phyloP scores from a whole-genome alignment of 768 basidiomycete genomes.

The Suillus alpinus region DNA sequence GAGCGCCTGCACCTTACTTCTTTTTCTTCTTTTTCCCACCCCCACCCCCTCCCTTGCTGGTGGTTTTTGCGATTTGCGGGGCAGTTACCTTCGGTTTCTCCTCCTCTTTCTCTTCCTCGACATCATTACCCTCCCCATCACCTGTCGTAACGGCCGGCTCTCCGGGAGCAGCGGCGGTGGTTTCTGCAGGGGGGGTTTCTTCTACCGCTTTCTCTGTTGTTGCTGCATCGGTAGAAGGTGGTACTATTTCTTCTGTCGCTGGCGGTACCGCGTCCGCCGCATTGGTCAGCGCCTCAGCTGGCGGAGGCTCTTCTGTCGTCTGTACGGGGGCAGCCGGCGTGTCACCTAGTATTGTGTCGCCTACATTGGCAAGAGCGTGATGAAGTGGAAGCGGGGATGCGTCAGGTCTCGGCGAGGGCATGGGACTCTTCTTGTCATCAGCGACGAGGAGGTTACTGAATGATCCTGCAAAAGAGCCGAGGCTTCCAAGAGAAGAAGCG shows the following conservation, averaged over 20 bases:
- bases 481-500: background rate
- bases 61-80: constrained; percentile 6
- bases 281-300: background rate
- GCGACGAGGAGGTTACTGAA: constrained; percentile 8
- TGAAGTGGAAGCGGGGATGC: background rate
- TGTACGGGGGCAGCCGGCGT: background rate
- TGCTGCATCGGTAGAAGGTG: background rate
- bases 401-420: background rate
- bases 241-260: background rate
- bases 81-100: background rate
- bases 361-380: background rate
- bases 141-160: background rate
- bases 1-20: constrained; percentile 7
- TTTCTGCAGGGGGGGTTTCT: background rate
- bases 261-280: background rate
- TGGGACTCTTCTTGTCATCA: background rate
- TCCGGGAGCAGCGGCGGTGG: background rate
- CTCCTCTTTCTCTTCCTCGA: background rate
- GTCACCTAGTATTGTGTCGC: background rate
- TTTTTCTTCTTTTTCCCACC: constrained; percentile 12
- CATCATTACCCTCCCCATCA: constrained; percentile 4
- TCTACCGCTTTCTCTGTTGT: background rate
- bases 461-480: background rate
- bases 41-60: background rate
- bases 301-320: background rate